A percentile compares a stretch with the other conserved stretches of the same genome.
Evolutionary conservation across 495 filamentous ascomycete species (phyloP).

Genomic region (Neurospora hispaniola): DNA sequence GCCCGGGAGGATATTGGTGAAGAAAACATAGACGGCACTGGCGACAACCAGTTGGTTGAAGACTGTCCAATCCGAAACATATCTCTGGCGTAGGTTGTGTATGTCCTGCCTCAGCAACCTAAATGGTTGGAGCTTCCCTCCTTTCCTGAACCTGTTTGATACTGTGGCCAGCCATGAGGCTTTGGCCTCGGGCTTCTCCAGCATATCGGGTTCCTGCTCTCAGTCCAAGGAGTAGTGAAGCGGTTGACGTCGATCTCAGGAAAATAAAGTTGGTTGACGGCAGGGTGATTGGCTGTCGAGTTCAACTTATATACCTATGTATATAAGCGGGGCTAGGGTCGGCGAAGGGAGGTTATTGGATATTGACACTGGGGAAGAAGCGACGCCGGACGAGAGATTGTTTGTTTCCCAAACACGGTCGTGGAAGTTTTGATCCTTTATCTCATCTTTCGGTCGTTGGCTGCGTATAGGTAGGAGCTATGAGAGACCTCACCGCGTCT

Average conservation of each 20-base stretch:
- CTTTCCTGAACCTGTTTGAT: slow-evolving; percentile 4
- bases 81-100: slow-evolving; percentile 42
- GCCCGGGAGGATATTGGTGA: slow-evolving; percentile 62
- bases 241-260: neutral
- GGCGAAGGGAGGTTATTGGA: neutral
- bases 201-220: neutral
- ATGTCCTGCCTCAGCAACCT: slow-evolving; percentile 53
- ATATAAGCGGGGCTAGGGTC: neutral
- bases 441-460: neutral
- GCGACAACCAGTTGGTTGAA: slow-evolving; percentile 66
- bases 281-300: neutral
- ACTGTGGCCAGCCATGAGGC: slow-evolving; percentile 3
- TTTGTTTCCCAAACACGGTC: neutral
- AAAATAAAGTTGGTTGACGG: neutral
- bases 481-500: neutral
- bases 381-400: neutral
- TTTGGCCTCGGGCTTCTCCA: neutral
- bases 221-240: neutral
- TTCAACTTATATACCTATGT: neutral
- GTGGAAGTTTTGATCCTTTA: neutral
- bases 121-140: slow-evolving; percentile 41
- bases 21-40: slow-evolving; percentile 64
- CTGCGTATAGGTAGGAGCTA: neutral
- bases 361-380: neutral
- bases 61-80: slow-evolving; percentile 53